Percentiles rank a stretch among this genome's conserved stretches.
Evolutionary conservation across 1,284 basidiomycete genomes (phyloP).

Genomic region (Ustilago bromivora): DNA sequence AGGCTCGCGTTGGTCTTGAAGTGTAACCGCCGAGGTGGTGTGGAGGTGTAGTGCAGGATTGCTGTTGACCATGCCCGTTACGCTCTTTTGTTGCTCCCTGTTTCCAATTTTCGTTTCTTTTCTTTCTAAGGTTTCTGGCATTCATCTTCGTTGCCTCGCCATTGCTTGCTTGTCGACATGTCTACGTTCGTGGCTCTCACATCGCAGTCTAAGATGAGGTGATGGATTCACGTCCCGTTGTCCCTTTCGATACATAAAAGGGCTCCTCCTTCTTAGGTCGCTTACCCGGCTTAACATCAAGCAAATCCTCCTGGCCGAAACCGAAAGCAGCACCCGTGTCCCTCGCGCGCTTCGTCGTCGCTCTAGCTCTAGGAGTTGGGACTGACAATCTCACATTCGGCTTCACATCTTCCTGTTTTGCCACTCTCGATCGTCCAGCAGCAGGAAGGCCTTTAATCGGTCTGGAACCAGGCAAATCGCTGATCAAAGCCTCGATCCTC

Average conservation of each 20-base stretch:
- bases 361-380: neutral
- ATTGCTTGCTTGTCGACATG: neutral
- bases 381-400: neutral
- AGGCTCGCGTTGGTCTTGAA: neutral
- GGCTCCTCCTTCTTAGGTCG: slow-evolving; percentile 18
- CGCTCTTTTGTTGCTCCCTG: neutral
- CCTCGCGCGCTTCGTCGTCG: neutral
- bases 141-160: no score
- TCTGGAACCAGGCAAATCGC: slow-evolving; percentile 5
- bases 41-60: no score
- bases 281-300: slow-evolving; percentile 3
- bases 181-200: neutral
- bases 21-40: neutral
- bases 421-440: neutral
- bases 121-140: neutral
- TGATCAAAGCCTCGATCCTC: neutral
- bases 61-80: no score
- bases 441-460: neutral
- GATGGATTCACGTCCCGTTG: neutral
- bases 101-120: neutral
- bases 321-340: neutral
- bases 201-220: neutral
- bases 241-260: neutral
- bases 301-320: slow-evolving; percentile 1
- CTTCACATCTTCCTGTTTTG: neutral